phyloP scores from a whole-genome alignment of 371 early-diverging fungal species.

The Mortierella sp. region DNA sequence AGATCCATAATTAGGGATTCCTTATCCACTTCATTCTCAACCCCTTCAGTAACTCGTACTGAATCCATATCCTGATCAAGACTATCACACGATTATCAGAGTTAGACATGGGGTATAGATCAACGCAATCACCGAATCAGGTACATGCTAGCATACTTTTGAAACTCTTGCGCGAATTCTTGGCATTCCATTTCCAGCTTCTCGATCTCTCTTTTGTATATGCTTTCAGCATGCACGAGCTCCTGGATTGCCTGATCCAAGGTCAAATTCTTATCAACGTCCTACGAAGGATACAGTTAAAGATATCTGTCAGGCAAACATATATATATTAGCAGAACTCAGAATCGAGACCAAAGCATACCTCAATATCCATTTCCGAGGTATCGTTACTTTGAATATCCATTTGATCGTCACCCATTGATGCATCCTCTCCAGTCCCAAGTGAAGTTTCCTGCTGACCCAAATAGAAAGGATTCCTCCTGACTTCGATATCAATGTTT shows the following conservation, averaged over 20 bases:
- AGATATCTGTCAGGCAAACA: background rate
- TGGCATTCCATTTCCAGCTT: constrained; percentile 31
- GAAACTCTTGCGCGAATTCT: constrained; percentile 38
- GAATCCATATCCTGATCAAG: constrained; percentile 29
- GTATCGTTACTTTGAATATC: background rate
- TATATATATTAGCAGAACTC: background rate
- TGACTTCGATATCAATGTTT: constrained; percentile 50
- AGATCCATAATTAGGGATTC: constrained; percentile 23
- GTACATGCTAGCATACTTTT: constrained; percentile 28
- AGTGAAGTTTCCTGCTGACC: constrained; percentile 2
- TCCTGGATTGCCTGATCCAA: constrained; percentile 52
- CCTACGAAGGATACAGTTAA: constrained; percentile 12
- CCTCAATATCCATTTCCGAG: constrained; percentile 45
- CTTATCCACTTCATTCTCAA: constrained; percentile 8
- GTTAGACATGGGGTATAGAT: background rate
- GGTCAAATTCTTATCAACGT: constrained; percentile 42
- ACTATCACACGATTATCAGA: constrained; percentile 14
- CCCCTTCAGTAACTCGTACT: background rate
- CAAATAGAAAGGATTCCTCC: constrained; percentile 39
- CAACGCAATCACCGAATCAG: background rate
- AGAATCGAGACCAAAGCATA: background rate
- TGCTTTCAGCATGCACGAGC: constrained; percentile 32
- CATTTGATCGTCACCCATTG: background rate
- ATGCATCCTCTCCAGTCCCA: background rate
- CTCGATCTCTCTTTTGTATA: constrained; percentile 35